phyloP scores from a whole-genome alignment of 2,329 filamentous ascomycete species.

The Stemphylium vesicarium region DNA sequence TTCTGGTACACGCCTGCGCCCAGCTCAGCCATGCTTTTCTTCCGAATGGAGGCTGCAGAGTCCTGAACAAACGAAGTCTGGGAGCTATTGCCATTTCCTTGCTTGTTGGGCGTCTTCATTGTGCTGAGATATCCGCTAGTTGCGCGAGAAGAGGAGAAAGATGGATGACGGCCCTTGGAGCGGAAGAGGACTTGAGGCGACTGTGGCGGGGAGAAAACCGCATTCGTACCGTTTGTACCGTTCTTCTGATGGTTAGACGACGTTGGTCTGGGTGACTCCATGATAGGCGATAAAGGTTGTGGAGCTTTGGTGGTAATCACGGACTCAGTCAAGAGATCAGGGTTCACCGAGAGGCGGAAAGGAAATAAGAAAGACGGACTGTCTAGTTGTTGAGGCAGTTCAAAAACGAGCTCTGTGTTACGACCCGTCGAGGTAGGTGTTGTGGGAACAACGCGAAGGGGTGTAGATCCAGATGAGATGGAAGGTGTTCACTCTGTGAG shows the following conservation, averaged over 20 bases:
- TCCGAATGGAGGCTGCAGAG: slow-evolving; percentile 28
- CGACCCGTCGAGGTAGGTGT: neutral
- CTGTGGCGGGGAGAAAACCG: slow-evolving; percentile 22
- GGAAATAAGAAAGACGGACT: neutral
- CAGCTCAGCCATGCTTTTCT: slow-evolving; percentile 33
- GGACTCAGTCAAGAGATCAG: slow-evolving; percentile 5
- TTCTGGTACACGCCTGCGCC: slow-evolving; percentile 44
- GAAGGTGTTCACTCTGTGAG: slow-evolving; percentile 1
- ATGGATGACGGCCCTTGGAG: slow-evolving; percentile 22
- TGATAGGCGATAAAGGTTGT: slow-evolving; percentile 1
- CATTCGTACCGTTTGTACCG: slow-evolving; percentile 8
- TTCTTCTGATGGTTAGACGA: neutral
- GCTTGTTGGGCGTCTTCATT: slow-evolving; percentile 20
- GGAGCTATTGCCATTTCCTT: slow-evolving; percentile 21
- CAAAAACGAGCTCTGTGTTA: no score
- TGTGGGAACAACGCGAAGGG: neutral
- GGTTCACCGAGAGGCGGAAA: slow-evolving; percentile 3
- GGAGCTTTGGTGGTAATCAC: slow-evolving; percentile 11
- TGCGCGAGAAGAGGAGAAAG: slow-evolving; percentile 27
- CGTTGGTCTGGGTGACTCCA: slow-evolving; percentile 12
- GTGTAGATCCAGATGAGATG: neutral
- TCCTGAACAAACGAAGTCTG: slow-evolving; percentile 47
- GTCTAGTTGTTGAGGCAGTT: neutral
- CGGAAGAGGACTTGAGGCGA: slow-evolving; percentile 25
- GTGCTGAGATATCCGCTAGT: slow-evolving; percentile 26